Base-by-base conservation (phyloP, 2,329 filamentous ascomycete genomes). In the Hypocreales sp. region DNA sequence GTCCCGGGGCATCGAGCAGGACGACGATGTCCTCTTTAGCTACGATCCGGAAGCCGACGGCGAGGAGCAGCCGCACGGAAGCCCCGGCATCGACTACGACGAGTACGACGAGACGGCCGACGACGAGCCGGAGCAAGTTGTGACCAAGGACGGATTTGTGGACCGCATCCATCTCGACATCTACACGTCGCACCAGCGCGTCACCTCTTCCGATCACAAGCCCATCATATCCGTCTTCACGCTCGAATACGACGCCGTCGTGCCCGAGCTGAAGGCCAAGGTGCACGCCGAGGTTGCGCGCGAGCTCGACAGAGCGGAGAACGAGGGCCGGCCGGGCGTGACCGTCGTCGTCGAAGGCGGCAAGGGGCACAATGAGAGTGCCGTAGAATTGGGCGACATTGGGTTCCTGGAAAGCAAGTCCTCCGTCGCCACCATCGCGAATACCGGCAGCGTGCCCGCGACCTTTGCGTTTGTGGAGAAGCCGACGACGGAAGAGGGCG, bases 181-280 rank as follows among this genome's bases (percentile, higher is more conserved):
- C 31, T 98, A 98, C 47, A 72, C 75, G 0, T 87, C 86, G 1
- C 82, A 95, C 43, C 90, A 95, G 49, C 68, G 79, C 12, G 76
- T 98, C 15, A 68, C 81, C 11, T 93, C 87, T 1, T 95, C 87
- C 0, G 90, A 98, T 41, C 90, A 98, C 53, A 98, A 98, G 48
- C 92, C 90, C 0, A 57, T 98, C 2, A 71, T 76, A 32, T 82
- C 84, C 1, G 60, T 86, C 1, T 95, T 95, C 45, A 77, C 70
- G 0, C 54, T 98, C 7, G 76, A 79, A 24, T 94, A 90, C 45
- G 81, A 94, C 35, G 79, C 81, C 1, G 80, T 93, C 1, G 73
- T 92, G 0, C 79, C 84, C 0, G 76, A 87, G 16, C 57, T 93
- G 15, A 94, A 92, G 47, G 72, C 82, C 2, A 77, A 72, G 35